A percentile compares a stretch with the other conserved stretches of the same genome.
phyloP scores from a whole-genome alignment of 192 early-diverging fungal species.

The Podila epigama region DNA sequence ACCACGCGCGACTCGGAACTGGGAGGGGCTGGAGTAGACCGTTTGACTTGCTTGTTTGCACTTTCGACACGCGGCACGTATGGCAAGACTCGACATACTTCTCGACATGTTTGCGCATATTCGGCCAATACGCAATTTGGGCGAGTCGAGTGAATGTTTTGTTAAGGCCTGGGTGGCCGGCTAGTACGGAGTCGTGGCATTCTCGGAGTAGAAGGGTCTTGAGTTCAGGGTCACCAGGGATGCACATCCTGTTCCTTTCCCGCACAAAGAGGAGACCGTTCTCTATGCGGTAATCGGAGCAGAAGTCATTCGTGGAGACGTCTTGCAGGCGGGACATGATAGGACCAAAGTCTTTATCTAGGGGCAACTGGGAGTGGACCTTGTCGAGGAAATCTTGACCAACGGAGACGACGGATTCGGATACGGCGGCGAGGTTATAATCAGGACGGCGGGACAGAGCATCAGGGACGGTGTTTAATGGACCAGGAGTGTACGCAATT shows the following conservation, averaged over 20 bases:
- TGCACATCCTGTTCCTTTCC: neutral
- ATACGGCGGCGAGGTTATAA: neutral
- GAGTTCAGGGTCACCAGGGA: neutral
- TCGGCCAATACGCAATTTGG: conserved; percentile 5
- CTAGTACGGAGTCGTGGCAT: neutral
- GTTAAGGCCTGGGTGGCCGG: neutral
- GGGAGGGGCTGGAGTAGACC: conserved; percentile 9
- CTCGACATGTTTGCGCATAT: conserved; percentile 1
- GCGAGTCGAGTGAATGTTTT: neutral
- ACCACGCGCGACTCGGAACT: conserved; percentile 19
- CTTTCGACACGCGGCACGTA: neutral
- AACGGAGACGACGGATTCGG: neutral
- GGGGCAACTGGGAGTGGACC: neutral
- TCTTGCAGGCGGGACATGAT: neutral
- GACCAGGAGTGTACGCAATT: conserved; percentile 8
- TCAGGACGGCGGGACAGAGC: conserved; percentile 36
- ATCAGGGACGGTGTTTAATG: conserved; percentile 33
- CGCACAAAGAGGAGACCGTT: neutral
- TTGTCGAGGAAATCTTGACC: neutral
- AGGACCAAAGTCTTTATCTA: conserved; percentile 1
- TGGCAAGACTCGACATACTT: conserved; percentile 22
- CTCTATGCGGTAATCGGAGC: neutral
- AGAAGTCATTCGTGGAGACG: neutral
- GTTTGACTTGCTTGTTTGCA: neutral
- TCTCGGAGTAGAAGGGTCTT: neutral